Evolutionary conservation across 805 yeast species (phyloP).

Genomic region (Scheffersomyces spartinae): DNA sequence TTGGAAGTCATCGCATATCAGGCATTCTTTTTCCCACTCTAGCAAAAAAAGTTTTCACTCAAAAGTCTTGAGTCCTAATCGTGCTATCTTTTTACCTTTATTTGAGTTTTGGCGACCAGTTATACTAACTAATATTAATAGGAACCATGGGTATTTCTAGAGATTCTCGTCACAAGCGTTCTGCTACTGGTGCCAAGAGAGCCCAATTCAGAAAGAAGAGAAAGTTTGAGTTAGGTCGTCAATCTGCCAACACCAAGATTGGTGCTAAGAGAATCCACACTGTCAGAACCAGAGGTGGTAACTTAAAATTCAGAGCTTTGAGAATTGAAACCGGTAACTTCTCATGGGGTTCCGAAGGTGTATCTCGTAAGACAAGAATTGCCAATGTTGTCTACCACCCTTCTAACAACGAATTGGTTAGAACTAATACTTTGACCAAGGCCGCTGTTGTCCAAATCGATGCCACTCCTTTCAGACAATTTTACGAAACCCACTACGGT

Average conservation of each 20-base stretch:
- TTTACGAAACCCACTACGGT: conserved; percentile 99
- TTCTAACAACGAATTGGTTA: conserved; percentile 98
- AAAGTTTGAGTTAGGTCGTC: conserved; percentile 99
- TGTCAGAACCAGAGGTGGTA: conserved; percentile 99
- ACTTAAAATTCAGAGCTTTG: conserved; percentile 99
- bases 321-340: conserved; percentile 99
- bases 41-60: no score
- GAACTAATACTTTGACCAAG: conserved; percentile 99
- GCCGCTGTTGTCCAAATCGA: conserved; percentile 98
- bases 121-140: conserved; percentile 11
- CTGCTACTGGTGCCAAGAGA: conserved; percentile 99
- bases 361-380: conserved; percentile 98
- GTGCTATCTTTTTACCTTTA: no score
- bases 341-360: conserved; percentile 99
- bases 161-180: conserved; percentile 99
- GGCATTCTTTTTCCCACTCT: no score
- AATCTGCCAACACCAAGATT: conserved; percentile 98
- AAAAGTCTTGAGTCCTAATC: no score
- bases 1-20: no score
- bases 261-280: conserved; percentile 98
- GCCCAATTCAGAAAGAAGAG: conserved; percentile 99
- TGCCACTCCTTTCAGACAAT: conserved; percentile 99
- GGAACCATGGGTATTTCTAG: conserved; percentile 99
- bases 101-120: no score
- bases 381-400: conserved; percentile 98